Evolutionary conservation across 768 basidiomycete genomes (phyloP).

Genomic region (Tricholoma bakamatsutake): DNA sequence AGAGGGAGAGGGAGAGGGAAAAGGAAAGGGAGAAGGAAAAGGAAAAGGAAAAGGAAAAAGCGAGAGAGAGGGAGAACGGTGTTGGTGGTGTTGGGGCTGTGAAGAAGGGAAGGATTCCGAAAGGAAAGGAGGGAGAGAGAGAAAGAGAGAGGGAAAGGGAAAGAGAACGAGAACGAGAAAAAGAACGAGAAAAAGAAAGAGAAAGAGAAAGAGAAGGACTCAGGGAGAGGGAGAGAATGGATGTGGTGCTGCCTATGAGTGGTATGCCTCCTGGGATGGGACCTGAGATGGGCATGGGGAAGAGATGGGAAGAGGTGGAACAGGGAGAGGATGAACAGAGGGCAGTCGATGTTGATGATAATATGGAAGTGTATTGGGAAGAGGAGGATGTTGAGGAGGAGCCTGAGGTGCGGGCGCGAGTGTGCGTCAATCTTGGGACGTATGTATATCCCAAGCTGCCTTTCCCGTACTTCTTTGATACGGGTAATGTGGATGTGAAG

Average conservation of each 20-base stretch:
- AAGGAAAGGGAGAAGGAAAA: constrained; percentile 11
- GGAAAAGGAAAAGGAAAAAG: too few species aligned
- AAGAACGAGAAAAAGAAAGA: not conserved
- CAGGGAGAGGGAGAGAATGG: constrained; percentile 6
- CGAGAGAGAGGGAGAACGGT: too few species aligned
- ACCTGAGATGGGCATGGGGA: constrained; percentile 1
- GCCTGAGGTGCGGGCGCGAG: constrained; percentile 9
- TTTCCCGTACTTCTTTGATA: constrained; percentile 50
- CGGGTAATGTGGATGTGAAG: not conserved
- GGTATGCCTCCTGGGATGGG: not conserved
- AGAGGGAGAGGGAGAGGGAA: constrained; percentile 4
- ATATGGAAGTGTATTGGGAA: not conserved
- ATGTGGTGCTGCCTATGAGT: constrained; percentile 5
- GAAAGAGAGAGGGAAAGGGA: not conserved
- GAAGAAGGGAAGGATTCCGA: not conserved
- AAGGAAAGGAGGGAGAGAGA: not conserved
- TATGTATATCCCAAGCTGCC: constrained; percentile 54
- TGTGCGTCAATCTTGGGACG: constrained; percentile 43
- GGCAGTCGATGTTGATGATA: not conserved
- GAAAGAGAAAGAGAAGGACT: too few species aligned
- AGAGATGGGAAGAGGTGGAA: constrained; percentile 8
- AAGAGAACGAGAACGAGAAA: not conserved
- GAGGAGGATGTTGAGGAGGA: not conserved
- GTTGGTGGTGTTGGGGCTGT: too few species aligned
- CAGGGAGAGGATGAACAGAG: constrained; percentile 1